Percentiles rank a stretch among this genome's conserved stretches.
Conservation (phyloP, 768 basidiomycete genomes). For the Phaeotremella skinneri region DNA sequence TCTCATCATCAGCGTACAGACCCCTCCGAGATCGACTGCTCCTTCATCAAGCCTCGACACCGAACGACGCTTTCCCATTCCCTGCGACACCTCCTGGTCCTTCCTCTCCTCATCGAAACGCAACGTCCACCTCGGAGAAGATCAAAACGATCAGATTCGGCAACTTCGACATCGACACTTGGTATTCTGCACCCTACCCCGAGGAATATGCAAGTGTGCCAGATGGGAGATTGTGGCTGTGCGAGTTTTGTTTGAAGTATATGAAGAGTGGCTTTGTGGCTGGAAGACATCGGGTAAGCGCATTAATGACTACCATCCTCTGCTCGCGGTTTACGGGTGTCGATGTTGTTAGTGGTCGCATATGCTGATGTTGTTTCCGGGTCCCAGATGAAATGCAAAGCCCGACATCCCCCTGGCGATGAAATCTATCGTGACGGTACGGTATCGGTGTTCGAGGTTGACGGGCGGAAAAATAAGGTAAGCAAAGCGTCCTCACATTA, state of each 20-base stretch:
- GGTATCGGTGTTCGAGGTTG: constrained; percentile 94
- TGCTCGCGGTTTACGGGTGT: neutral
- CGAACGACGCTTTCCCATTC: constrained; percentile 15
- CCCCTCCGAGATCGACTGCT: constrained; percentile 41
- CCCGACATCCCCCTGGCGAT: constrained; percentile 92
- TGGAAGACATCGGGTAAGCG: constrained; percentile 77
- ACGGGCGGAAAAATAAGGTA: constrained; percentile 95
- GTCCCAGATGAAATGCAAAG: constrained; percentile 85
- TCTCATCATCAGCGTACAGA: constrained; percentile 14
- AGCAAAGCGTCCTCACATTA: constrained; percentile 9
- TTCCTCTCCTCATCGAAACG: constrained; percentile 34
- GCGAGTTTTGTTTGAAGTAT: constrained; percentile 96
- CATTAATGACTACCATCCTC: constrained; percentile 22
- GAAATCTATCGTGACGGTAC: constrained; percentile 91
- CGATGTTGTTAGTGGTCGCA: too few species aligned
- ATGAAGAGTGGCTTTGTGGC: constrained; percentile 91
- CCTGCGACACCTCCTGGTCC: constrained; percentile 25
- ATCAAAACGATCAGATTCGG: constrained; percentile 90
- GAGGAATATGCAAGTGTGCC: constrained; percentile 93
- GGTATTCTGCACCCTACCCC: constrained; percentile 98
- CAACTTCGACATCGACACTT: constrained; percentile 87
- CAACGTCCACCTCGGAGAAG: constrained; percentile 34
- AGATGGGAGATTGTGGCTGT: constrained; percentile 91
- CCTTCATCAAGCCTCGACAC: constrained; percentile 21
- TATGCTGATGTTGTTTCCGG: constrained; percentile 7